These are phyloP conservation scores for Trapa incisa DNA, from an alignment of 345 rosid genomes.

Conservation along the genomic window DNA sequence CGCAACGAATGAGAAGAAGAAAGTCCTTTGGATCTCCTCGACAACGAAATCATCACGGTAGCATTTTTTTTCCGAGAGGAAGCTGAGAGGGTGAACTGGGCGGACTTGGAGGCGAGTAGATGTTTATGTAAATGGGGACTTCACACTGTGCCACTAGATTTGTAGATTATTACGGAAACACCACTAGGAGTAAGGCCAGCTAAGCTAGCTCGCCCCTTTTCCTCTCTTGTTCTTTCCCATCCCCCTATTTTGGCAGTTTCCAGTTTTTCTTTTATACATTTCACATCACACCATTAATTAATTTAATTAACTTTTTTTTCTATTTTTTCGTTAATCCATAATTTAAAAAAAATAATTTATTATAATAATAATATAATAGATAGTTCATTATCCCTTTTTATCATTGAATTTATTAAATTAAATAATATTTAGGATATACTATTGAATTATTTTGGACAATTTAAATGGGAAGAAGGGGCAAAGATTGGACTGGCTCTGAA, in stretches of 20 bases:
- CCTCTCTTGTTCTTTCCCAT: not conserved
- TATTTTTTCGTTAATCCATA: not conserved
- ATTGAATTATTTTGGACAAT: not conserved
- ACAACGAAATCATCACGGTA: constrained; percentile 14
- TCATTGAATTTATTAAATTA: too few species aligned
- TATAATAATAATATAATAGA: too few species aligned
- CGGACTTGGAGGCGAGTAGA: not conserved
- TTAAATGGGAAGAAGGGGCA: constrained; percentile 10
- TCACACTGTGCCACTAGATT: constrained; percentile 18
- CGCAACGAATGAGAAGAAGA: not conserved
- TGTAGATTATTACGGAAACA: constrained; percentile 14
- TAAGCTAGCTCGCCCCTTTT: not conserved
- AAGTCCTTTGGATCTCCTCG: constrained; percentile 18
- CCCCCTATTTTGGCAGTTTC: not conserved
- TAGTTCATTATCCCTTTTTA: too few species aligned
- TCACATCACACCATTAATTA: not conserved
- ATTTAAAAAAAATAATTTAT: too few species aligned
- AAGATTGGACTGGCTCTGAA: not conserved
- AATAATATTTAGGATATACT: too few species aligned
- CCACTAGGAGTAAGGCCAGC: constrained; percentile 11
- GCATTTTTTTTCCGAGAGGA: not conserved
- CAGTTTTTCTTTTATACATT: not conserved
- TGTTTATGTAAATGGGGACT: constrained; percentile 32
- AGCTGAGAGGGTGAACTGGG: not conserved
- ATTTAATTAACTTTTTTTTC: not conserved